A percentile compares a stretch with the other conserved stretches of the same genome.
phyloP scores from a whole-genome alignment of 345 rosid species.

The Citrus sinensis region DNA sequence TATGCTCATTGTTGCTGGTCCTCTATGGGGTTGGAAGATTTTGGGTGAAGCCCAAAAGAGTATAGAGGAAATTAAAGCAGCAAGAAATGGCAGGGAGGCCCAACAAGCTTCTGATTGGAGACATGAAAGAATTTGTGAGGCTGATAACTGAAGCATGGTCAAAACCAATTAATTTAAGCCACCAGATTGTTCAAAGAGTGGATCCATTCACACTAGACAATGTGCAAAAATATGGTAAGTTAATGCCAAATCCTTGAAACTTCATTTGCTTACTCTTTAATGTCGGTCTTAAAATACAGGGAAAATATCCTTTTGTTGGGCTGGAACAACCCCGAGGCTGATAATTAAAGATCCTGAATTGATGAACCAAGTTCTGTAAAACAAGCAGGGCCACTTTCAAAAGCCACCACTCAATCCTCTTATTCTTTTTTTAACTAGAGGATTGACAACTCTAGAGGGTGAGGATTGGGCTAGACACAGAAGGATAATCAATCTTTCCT shows the following conservation, averaged over 20 bases:
- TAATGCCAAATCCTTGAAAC: neutral
- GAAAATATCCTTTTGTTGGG: constrained; percentile 40
- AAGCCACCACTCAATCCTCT: constrained; percentile 41
- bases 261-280: neutral
- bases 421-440: constrained; percentile 31
- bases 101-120: constrained; percentile 34
- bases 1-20: neutral
- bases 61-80: constrained; percentile 27
- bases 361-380: constrained; percentile 36
- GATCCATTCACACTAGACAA: constrained; percentile 29
- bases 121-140: constrained; percentile 32
- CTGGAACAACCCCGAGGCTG: constrained; percentile 41
- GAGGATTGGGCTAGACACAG: constrained; percentile 46
- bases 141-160: constrained; percentile 36
- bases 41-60: constrained; percentile 42
- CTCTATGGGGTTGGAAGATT: constrained; percentile 17
- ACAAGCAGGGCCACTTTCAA: constrained; percentile 40
- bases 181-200: constrained; percentile 34
- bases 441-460: constrained; percentile 40
- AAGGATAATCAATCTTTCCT: constrained; percentile 42
- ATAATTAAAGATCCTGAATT: constrained; percentile 37
- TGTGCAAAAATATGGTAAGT: constrained; percentile 36
- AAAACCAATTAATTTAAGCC: constrained; percentile 33
- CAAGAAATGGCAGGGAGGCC: constrained; percentile 42
- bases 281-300: constrained; percentile 27